Percentiles rank a stretch among this genome's conserved stretches.
These are phyloP conservation scores for Clavispora vitiphila DNA, from an alignment of 805 yeast species.

Conservation along the genomic window DNA sequence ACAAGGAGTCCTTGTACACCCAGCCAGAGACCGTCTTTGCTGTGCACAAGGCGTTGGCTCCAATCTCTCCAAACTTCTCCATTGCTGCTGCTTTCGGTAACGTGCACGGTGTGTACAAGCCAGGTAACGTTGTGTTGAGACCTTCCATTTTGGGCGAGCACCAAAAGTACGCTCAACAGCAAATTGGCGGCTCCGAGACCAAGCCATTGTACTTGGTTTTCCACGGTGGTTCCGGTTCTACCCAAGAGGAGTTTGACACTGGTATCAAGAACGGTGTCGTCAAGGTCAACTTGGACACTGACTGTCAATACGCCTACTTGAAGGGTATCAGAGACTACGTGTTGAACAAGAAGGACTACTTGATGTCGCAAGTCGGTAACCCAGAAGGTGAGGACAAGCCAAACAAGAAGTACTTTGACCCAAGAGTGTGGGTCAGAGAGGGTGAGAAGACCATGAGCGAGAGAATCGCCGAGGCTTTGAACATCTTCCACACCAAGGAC, in stretches of 20 bases:
- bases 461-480: constrained; percentile 81
- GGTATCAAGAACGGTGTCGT: constrained; percentile 94
- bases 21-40: constrained; percentile 90
- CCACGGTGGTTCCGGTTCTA: constrained; percentile 99
- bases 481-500: constrained; percentile 75
- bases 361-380: constrained; percentile 89
- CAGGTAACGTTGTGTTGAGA: constrained; percentile 92
- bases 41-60: constrained; percentile 83
- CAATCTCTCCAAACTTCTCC: constrained; percentile 96
- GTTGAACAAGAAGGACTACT: constrained; percentile 92
- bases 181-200: constrained; percentile 48
- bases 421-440: constrained; percentile 99
- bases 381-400: constrained; percentile 99
- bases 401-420: constrained; percentile 99
- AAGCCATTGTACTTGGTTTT: constrained; percentile 92
- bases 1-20: constrained; percentile 85
- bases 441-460: constrained; percentile 97
- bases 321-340: constrained; percentile 96
- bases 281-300: constrained; percentile 98
- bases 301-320: constrained; percentile 97
- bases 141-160: constrained; percentile 95
- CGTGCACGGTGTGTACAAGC: constrained; percentile 99
- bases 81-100: constrained; percentile 99
- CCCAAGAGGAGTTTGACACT: constrained; percentile 84
- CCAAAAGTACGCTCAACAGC: constrained; percentile 80